phyloP scores from a whole-genome alignment of 139 green algal genomes.

The Zygnema circumcarinatum region DNA sequence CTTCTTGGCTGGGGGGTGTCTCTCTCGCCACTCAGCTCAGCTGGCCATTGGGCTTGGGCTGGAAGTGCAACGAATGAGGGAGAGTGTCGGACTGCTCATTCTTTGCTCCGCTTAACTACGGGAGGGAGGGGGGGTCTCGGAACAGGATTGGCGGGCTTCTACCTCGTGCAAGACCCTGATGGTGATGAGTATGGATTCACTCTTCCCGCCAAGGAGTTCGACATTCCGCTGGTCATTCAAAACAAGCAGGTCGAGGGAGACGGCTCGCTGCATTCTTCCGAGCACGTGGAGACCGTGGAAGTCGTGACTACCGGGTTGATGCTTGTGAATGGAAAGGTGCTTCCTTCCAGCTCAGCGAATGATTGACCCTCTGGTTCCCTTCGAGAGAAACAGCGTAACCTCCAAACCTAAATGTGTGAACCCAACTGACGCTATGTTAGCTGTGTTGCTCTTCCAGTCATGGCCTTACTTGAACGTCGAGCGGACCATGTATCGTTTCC shows the following conservation, averaged over 20 bases:
- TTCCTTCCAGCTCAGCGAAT: too few species aligned
- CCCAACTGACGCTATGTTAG: too few species aligned
- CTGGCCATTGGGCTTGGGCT: too few species aligned
- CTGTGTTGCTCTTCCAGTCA: not conserved
- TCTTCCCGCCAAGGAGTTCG: not conserved
- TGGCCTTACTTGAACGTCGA: conserved; percentile 22
- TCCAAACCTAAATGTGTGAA: too few species aligned
- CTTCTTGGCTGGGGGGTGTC: too few species aligned
- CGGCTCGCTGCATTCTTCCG: not conserved
- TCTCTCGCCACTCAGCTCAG: too few species aligned
- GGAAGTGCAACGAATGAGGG: too few species aligned
- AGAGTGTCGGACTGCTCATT: too few species aligned
- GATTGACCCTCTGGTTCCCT: too few species aligned
- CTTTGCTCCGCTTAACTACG: too few species aligned
- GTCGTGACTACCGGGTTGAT: conserved; percentile 15
- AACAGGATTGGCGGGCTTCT: conserved; percentile 16
- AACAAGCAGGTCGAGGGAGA: not conserved
- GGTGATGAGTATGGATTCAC: not conserved
- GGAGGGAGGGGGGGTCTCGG: not conserved
- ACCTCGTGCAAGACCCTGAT: conserved; percentile 5
- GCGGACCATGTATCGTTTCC: conserved; percentile 45
- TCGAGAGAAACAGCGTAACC: too few species aligned
- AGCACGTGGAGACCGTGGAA: not conserved
- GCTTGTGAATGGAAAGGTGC: conserved; percentile 26
- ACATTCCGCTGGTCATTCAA: conserved; percentile 35